These are phyloP conservation scores for Echium plantagineum DNA, from an alignment of 257 asterid genomes.

Conservation along the genomic window DNA sequence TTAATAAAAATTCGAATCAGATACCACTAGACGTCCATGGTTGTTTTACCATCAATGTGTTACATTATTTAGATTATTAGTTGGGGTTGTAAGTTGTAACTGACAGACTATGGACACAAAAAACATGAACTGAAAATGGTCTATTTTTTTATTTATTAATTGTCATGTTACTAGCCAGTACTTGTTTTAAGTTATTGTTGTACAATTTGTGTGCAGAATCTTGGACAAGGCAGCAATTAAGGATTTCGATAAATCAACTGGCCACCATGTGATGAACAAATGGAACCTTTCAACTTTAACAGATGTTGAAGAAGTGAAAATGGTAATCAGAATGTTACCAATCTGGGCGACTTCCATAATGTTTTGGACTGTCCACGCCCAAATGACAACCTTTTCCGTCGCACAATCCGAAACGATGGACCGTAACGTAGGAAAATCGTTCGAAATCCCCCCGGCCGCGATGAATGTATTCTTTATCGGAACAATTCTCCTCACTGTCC, in stretches of 20 bases:
- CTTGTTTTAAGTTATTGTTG: background rate
- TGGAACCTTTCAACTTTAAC: slow-evolving; percentile 68
- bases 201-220: slow-evolving; percentile 13
- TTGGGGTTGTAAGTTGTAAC: too few relatives aligned
- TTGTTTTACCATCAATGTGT: too few relatives aligned
- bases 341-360: slow-evolving; percentile 80
- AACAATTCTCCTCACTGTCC: slow-evolving; percentile 50
- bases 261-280: slow-evolving; percentile 13
- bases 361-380: slow-evolving; percentile 81
- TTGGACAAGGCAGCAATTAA: slow-evolving; percentile 84
- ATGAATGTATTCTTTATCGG: slow-evolving; percentile 65
- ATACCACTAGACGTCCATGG: too few relatives aligned
- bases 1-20: too few relatives aligned
- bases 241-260: slow-evolving; percentile 14
- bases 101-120: too few relatives aligned
- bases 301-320: slow-evolving; percentile 77
- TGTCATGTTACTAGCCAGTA: too few relatives aligned
- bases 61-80: too few relatives aligned
- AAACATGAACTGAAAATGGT: too few relatives aligned
- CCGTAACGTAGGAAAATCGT: slow-evolving; percentile 39
- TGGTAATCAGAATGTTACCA: slow-evolving; percentile 63
- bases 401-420: slow-evolving; percentile 75
- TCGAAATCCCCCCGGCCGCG: slow-evolving; percentile 62
- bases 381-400: slow-evolving; percentile 83
- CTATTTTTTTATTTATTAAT: too few relatives aligned